These are phyloP conservation scores for Coemansia sp. DNA, from an alignment of 192 early-diverging fungal species.

Conservation along the genomic window DNA sequence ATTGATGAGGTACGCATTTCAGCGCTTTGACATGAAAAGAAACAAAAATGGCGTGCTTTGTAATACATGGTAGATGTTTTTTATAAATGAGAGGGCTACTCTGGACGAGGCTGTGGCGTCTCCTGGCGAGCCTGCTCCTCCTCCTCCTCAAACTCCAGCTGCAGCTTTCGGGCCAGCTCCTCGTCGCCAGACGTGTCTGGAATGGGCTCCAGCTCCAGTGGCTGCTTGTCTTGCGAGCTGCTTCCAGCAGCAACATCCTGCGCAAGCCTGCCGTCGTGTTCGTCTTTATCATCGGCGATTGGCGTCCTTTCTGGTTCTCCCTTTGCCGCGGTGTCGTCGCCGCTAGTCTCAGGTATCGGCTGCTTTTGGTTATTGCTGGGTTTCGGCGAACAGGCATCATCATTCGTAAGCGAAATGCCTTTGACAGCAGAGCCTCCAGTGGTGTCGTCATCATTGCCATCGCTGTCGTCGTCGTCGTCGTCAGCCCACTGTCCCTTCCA, in stretches of 20 bases:
- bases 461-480: slow-evolving; percentile 20
- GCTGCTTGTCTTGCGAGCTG: not conserved
- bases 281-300: not conserved
- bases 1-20: no score
- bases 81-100: no score
- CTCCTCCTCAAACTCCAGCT: slow-evolving; percentile 44
- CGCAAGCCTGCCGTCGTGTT: not conserved
- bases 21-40: no score
- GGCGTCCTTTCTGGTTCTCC: not conserved
- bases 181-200: slow-evolving; percentile 52
- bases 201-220: not conserved
- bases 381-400: not conserved
- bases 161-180: slow-evolving; percentile 46
- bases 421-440: not conserved
- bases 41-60: no score
- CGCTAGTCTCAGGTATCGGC: not conserved
- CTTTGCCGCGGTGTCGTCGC: not conserved
- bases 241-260: not conserved
- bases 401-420: not conserved
- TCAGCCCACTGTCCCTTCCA: slow-evolving; percentile 51
- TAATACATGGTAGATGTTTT: no score
- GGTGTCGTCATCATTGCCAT: not conserved
- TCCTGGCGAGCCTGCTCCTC: slow-evolving; percentile 19
- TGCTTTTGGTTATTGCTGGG: not conserved
- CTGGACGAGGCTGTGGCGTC: not conserved